Evolutionary conservation across 2,329 filamentous ascomycete genomes (phyloP).

Genomic region (Pezicula neosporulosa): DNA sequence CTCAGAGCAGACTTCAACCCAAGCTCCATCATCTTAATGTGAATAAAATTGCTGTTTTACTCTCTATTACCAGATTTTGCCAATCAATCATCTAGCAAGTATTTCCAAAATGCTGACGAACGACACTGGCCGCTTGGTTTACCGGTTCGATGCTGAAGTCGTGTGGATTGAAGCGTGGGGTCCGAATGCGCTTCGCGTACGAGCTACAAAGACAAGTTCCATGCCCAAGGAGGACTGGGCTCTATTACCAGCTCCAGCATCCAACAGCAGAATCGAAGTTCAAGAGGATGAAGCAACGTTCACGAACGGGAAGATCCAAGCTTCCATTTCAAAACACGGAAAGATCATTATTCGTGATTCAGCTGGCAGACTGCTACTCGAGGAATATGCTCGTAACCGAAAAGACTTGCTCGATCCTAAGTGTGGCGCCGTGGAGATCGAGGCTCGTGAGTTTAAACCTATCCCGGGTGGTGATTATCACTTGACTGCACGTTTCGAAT

Average conservation of each 20-base stretch:
- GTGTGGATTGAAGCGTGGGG: constrained; percentile 48
- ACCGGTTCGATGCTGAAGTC: constrained; percentile 38
- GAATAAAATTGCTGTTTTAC: too few relatives aligned
- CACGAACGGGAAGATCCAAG: constrained; percentile 44
- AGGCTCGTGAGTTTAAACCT: constrained; percentile 47
- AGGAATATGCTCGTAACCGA: constrained; percentile 48
- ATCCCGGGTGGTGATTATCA: constrained; percentile 48
- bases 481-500: constrained; percentile 56
- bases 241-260: too few relatives aligned
- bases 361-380: constrained; percentile 39
- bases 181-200: constrained; percentile 41
- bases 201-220: constrained; percentile 36
- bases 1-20: too few relatives aligned
- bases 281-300: constrained; percentile 28
- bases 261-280: background rate
- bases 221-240: constrained; percentile 38
- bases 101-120: too few relatives aligned
- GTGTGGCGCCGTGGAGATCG: constrained; percentile 45
- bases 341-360: constrained; percentile 44
- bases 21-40: too few relatives aligned
- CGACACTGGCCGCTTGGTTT: too few relatives aligned
- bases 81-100: too few relatives aligned
- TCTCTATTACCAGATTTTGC: too few relatives aligned
- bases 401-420: constrained; percentile 45
- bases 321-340: constrained; percentile 39